A percentile compares a stretch with the other conserved stretches of the same genome.
phyloP scores from a whole-genome alignment of 208 protist genomes.

The Acanthamoeba culbertsoni region DNA sequence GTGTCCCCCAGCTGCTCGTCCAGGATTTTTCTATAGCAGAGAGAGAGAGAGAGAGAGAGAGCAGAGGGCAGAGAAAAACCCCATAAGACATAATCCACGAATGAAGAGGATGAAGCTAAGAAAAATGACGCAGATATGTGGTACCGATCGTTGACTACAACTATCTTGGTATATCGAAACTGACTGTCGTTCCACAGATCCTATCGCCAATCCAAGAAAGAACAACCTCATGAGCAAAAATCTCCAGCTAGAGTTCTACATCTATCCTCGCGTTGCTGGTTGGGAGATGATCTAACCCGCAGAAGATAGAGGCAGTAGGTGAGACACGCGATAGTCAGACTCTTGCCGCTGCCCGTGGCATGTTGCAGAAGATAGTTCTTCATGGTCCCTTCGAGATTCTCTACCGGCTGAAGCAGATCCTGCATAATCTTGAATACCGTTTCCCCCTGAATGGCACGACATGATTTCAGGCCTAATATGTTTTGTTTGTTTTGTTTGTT shows the following conservation, averaged over 20 bases:
- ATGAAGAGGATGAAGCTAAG: no score
- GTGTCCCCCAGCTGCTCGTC: constrained; percentile 53
- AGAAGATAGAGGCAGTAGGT: constrained; percentile 25
- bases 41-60: no score
- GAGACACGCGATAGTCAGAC: constrained; percentile 45
- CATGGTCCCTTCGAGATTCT: background rate
- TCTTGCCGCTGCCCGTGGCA: constrained; percentile 51
- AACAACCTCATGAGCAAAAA: background rate
- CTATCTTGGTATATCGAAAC: constrained; percentile 47
- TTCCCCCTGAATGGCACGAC: background rate
- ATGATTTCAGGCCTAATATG: no score
- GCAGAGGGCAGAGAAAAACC: no score
- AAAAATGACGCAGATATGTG: background rate
- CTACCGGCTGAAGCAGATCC: constrained; percentile 24
- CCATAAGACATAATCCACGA: background rate
- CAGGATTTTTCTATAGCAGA: constrained; percentile 35
- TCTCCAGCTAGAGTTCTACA: no score
- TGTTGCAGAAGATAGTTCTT: constrained; percentile 57
- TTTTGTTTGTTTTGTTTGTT: no score
- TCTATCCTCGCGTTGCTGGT: no score
- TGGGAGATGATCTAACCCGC: background rate
- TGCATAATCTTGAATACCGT: constrained; percentile 33
- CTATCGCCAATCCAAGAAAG: background rate
- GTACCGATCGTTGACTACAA: constrained; percentile 48
- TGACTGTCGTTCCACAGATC: constrained; percentile 2